These are phyloP conservation scores for Lactarius akahatsu DNA, from an alignment of 768 basidiomycete genomes.

Conservation along the genomic window DNA sequence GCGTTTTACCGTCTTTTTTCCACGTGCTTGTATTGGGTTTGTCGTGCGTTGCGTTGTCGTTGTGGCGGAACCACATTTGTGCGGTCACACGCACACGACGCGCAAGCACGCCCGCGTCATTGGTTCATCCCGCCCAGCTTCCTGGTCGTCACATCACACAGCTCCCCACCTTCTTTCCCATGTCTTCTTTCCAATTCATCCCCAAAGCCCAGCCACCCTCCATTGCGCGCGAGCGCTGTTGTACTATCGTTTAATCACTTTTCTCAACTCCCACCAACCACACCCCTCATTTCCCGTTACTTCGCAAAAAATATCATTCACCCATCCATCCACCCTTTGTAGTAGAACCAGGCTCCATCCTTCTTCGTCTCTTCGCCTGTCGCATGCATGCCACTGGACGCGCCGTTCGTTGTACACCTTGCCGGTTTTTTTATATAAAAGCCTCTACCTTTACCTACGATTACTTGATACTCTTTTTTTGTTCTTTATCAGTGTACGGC, in stretches of 20 bases:
- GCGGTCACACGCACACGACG: neutral
- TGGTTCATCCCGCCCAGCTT: neutral
- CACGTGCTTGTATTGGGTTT: neutral
- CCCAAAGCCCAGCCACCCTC: neutral
- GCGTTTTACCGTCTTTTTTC: neutral
- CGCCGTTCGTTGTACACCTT: constrained; percentile 23
- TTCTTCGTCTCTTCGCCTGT: neutral
- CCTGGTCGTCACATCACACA: neutral
- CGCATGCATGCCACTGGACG: constrained; percentile 11
- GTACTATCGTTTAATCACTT: constrained; percentile 11
- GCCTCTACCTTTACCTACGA: neutral
- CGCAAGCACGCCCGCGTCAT: neutral
- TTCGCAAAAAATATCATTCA: neutral
- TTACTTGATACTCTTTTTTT: neutral
- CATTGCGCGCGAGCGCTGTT: constrained; percentile 13
- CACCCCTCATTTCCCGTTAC: neutral
- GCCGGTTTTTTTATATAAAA: no score
- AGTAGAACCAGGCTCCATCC: neutral
- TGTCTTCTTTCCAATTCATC: neutral
- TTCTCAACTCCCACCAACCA: neutral
- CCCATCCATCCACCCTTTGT: neutral
- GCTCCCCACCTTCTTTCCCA: neutral
- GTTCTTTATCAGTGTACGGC: constrained; percentile 11
- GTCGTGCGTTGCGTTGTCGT: neutral
- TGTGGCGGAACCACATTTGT: neutral